Conservation (phyloP, 176 grass and related monocot species). For the Avena insularis region DNA sequence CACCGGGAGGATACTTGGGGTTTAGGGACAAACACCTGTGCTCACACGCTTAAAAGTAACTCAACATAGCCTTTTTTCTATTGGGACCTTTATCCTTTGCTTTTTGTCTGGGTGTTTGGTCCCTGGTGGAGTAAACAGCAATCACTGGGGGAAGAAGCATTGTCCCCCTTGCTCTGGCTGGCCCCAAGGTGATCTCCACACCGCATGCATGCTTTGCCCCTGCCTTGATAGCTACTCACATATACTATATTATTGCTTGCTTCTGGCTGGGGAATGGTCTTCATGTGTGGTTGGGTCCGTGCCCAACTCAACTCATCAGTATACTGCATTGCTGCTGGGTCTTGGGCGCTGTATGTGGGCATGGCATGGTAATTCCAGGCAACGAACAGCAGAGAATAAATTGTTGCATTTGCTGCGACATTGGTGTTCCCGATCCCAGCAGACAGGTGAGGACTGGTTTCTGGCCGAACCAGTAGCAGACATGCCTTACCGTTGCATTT, state of each 20-base stretch:
- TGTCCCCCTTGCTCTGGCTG: conserved; percentile 54
- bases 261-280: conserved; percentile 42
- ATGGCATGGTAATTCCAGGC: conserved; percentile 45
- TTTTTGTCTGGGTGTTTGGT: conserved; percentile 43
- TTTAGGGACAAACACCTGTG: conserved; percentile 58
- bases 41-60: conserved; percentile 60
- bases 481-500: background rate
- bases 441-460: conserved; percentile 17
- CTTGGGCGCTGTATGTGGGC: conserved; percentile 23
- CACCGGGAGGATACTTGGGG: conserved; percentile 24
- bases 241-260: conserved; percentile 43
- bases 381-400: conserved; percentile 42
- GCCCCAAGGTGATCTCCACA: conserved; percentile 40
- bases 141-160: conserved; percentile 64
- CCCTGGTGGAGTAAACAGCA: conserved; percentile 73
- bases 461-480: background rate
- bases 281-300: conserved; percentile 53
- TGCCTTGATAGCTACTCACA: conserved; percentile 29
- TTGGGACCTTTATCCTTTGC: conserved; percentile 40
- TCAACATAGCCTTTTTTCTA: conserved; percentile 55
- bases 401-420: conserved; percentile 50
- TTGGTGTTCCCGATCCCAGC: conserved; percentile 39
- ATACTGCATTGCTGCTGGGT: conserved; percentile 27
- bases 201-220: conserved; percentile 42
- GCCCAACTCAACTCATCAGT: conserved; percentile 52